These are phyloP conservation scores for Lenzites betulinus DNA, from an alignment of 768 basidiomycete genomes.

Conservation along the genomic window DNA sequence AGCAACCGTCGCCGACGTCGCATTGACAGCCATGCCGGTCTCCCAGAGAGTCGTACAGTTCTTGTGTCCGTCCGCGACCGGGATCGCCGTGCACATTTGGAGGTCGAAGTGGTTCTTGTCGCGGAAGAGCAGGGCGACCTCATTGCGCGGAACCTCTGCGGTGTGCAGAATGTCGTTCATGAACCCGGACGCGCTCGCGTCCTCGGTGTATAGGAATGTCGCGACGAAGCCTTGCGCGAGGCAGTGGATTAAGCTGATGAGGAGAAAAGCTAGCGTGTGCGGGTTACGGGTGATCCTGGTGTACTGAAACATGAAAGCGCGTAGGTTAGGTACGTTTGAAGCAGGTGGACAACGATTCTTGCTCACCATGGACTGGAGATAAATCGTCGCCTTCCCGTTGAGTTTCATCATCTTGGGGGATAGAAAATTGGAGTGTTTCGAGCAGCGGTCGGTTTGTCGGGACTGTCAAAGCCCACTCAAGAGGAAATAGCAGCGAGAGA, in stretches of 20 bases:
- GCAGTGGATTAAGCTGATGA: slow-evolving; percentile 50
- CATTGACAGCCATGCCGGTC: background rate
- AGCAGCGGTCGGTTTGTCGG: background rate
- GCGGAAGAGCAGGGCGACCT: slow-evolving; percentile 35
- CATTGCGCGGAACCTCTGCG: slow-evolving; percentile 38
- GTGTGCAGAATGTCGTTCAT: slow-evolving; percentile 40
- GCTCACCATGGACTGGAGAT: slow-evolving; percentile 17
- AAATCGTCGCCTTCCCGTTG: slow-evolving; percentile 8
- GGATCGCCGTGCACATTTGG: slow-evolving; percentile 49
- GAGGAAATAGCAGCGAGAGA: background rate
- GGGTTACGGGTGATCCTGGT: slow-evolving; percentile 34
- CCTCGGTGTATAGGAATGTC: slow-evolving; percentile 51
- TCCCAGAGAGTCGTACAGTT: slow-evolving; percentile 17
- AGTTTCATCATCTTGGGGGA: background rate
- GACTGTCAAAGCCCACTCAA: slow-evolving; percentile 21
- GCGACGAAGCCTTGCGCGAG: slow-evolving; percentile 45
- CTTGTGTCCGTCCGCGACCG: slow-evolving; percentile 30
- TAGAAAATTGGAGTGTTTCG: background rate
- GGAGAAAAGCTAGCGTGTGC: slow-evolving; percentile 45
- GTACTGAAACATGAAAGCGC: slow-evolving; percentile 32
- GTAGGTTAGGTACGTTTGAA: background rate
- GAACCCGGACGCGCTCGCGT: slow-evolving; percentile 42
- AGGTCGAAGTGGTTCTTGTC: slow-evolving; percentile 32
- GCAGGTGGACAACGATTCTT: background rate
- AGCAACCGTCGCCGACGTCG: too few relatives aligned